Percentiles rank a stretch among this genome's conserved stretches.
Evolutionary conservation across 1,139 yeast species (phyloP).

Genomic region (Meyerozyma athensensis): DNA sequence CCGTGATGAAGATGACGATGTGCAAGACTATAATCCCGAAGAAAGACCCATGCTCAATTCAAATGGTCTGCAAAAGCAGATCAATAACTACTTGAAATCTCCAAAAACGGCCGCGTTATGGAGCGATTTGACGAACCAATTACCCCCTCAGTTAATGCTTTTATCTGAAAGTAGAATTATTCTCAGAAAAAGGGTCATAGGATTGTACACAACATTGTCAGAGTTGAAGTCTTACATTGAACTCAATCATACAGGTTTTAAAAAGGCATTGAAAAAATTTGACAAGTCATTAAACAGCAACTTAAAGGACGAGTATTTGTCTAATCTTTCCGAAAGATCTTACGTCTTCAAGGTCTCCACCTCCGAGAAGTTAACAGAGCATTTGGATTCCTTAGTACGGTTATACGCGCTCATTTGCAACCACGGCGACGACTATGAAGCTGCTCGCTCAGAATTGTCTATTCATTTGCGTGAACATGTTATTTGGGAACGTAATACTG

Average conservation of each 20-base stretch:
- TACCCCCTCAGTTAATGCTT: slow-evolving; percentile 39
- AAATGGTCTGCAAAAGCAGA: slow-evolving; percentile 24
- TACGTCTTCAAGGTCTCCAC: slow-evolving; percentile 30
- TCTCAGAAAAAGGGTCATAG: slow-evolving; percentile 52
- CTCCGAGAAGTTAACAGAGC: slow-evolving; percentile 15
- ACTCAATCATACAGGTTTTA: slow-evolving; percentile 62
- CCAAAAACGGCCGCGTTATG: slow-evolving; percentile 36
- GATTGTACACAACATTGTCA: slow-evolving; percentile 54
- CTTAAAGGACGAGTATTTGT: slow-evolving; percentile 35
- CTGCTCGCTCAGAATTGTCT: slow-evolving; percentile 47
- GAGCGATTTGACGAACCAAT: slow-evolving; percentile 20
- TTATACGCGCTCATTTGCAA: slow-evolving; percentile 42
- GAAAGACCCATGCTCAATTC: slow-evolving; percentile 4
- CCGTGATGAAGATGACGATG: slow-evolving; percentile 24
- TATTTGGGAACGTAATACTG: slow-evolving; percentile 71
- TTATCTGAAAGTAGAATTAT: slow-evolving; percentile 45
- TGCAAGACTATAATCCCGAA: slow-evolving; percentile 13
- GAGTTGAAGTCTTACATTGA: slow-evolving; percentile 66
- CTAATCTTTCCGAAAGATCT: slow-evolving; percentile 26
- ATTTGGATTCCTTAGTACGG: slow-evolving; percentile 28
- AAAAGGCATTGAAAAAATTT: slow-evolving; percentile 64
- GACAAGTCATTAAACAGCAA: slow-evolving; percentile 54
- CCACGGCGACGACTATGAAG: slow-evolving; percentile 36
- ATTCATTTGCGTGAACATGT: slow-evolving; percentile 66
- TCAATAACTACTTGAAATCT: slow-evolving; percentile 36